Evolutionary conservation across 2,329 filamentous ascomycete species (phyloP), one percentile per base, ranked within the genome.

Genomic region (Colletotrichum truncatum): DNA sequence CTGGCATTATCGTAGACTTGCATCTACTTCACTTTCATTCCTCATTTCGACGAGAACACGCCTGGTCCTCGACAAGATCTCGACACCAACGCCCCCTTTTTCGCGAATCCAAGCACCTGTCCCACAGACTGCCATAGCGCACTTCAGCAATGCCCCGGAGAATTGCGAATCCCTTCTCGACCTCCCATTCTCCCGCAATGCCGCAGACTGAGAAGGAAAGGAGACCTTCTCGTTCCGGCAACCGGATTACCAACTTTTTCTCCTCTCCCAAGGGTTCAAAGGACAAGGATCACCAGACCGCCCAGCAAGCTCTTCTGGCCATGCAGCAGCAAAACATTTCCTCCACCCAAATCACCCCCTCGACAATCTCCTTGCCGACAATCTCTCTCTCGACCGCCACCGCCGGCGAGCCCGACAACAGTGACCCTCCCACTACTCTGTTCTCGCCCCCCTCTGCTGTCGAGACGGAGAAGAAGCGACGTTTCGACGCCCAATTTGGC

Each of bases 331-430:
- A 83, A 72, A 80, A 80, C 66, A 75, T 81, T 54, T 83, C 87
- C 54, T 85, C 89, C 39, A 85, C 87, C 63, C 86, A 89, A 67
- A 91, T 93, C 73, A 90, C 89, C 69, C 87, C 89, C 63, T 86
- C 93, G 41, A 90, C 91, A 64, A 82, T 94, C 69, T 92, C 93
- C 49, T 83, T 98, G 72, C 95, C 95, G 38, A 95, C 91, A 57
- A 98, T 98, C 74, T 97, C 93, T 41, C 86, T 98, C 62, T 97
- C 95, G 11, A 94, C 93, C 41, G 93, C 93, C 52, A 92, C 89
- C 28, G 91, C 89, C 68, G 92, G 93, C 72, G 86, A 96, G 84
- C 79, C 78, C 58, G 87, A 89, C 76, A 90, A 87, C 75, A 89
- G 88, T 77, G 91, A 97, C 72, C 84, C 90, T 51, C 84, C 91